Conservation (phyloP, 2,329 filamentous ascomycete species). For the Rhytidhysteron rufulum region DNA sequence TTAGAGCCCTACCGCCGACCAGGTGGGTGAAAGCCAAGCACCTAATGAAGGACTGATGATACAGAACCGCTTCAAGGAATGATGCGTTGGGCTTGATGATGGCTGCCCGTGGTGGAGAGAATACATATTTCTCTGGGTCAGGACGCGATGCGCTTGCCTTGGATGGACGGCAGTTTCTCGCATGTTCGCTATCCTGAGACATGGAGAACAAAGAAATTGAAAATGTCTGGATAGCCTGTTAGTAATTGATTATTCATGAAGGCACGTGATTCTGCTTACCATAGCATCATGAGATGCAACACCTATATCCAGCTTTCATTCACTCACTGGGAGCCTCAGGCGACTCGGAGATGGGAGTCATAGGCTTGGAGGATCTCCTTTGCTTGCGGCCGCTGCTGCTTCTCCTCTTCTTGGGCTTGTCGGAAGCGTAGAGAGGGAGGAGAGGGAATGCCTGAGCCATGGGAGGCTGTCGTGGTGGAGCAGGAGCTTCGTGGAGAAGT, state of each 20-base stretch:
- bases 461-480: constrained; percentile 34
- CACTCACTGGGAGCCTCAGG: constrained; percentile 34
- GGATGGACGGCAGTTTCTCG: too few species aligned
- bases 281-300: not conserved
- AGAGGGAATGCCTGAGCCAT: constrained; percentile 34
- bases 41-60: not conserved
- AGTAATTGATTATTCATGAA: too few species aligned
- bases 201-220: too few species aligned
- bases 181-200: too few species aligned
- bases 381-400: constrained; percentile 39
- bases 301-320: constrained; percentile 8
- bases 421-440: constrained; percentile 35
- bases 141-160: too few species aligned
- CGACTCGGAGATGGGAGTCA: constrained; percentile 40
- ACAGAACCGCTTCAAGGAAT: too few species aligned
- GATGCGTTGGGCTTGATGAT: too few species aligned
- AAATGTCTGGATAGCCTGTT: too few species aligned
- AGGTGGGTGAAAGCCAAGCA: not conserved
- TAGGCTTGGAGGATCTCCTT: constrained; percentile 37
- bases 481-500: constrained; percentile 37
- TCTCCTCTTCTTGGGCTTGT: constrained; percentile 39
- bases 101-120: too few species aligned
- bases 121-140: too few species aligned
- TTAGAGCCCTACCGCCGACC: not conserved
- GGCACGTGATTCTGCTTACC: constrained; percentile 5